Evolutionary conservation across 208 protist species (phyloP).

Genomic region (Wallacemonas sp.): DNA sequence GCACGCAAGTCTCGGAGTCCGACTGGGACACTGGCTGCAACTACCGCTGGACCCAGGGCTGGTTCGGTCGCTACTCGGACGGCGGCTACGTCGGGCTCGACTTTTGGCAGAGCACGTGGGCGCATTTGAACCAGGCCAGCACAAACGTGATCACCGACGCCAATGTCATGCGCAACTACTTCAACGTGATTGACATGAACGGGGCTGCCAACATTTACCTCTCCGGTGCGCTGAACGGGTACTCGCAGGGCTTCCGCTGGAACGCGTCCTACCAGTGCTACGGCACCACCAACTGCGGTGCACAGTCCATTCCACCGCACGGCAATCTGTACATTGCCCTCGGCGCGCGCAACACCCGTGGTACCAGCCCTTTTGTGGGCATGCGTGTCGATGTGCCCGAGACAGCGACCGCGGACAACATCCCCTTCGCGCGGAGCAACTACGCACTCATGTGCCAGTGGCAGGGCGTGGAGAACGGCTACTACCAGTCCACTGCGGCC

Average conservation of each 20-base stretch:
- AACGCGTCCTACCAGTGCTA: slow-evolving; percentile 9
- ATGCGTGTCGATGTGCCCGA: slow-evolving; percentile 1
- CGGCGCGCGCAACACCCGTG: not conserved
- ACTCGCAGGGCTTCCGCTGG: slow-evolving; percentile 15
- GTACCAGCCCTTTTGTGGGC: slow-evolving; percentile 19
- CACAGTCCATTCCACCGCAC: slow-evolving; percentile 22
- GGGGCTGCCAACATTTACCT: not conserved
- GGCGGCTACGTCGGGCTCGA: slow-evolving; percentile 31
- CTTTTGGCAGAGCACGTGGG: slow-evolving; percentile 40
- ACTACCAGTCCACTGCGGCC: not conserved
- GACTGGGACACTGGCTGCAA: slow-evolving; percentile 8
- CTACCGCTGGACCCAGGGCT: slow-evolving; percentile 4
- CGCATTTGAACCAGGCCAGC: not conserved
- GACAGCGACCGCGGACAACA: slow-evolving; percentile 19
- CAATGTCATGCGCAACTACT: not conserved
- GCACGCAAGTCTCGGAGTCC: not conserved
- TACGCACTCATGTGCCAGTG: slow-evolving; percentile 38
- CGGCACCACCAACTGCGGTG: not conserved
- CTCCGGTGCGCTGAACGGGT: slow-evolving; percentile 1
- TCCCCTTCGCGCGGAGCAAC: slow-evolving; percentile 21
- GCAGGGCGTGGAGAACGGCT: slow-evolving; percentile 23
- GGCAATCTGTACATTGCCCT: slow-evolving; percentile 32
- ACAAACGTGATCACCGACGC: not conserved
- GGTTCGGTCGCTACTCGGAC: slow-evolving; percentile 2
- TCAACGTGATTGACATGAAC: not conserved